Percentiles rank a stretch among this genome's conserved stretches.
phyloP scores from a whole-genome alignment of 768 basidiomycete species.

The Tulasnella sp. region DNA sequence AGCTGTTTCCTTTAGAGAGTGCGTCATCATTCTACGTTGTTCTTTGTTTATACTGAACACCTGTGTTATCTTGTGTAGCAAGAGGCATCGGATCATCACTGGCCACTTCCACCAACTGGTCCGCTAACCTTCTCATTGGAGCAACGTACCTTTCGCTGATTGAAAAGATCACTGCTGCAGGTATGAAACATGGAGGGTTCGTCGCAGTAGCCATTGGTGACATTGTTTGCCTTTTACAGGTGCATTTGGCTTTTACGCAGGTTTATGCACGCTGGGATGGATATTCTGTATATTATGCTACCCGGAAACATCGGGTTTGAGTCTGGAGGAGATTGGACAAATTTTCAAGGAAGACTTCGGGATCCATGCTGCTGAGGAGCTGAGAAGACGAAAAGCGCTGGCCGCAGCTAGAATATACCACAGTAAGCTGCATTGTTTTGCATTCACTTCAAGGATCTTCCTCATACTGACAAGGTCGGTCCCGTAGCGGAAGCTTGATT shows the following conservation, averaged over 20 bases:
- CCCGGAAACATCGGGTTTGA: slow-evolving; percentile 67
- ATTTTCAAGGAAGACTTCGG: slow-evolving; percentile 25
- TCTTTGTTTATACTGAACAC: neutral
- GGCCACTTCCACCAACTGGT: slow-evolving; percentile 68
- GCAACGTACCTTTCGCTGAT: slow-evolving; percentile 73
- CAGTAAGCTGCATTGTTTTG: no score
- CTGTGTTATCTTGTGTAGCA: slow-evolving; percentile 28
- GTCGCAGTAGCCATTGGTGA: neutral
- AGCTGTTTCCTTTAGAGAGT: slow-evolving; percentile 68
- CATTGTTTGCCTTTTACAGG: slow-evolving; percentile 21
- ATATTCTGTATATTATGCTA: slow-evolving; percentile 57
- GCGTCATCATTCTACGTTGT: slow-evolving; percentile 12
- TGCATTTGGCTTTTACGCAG: slow-evolving; percentile 66
- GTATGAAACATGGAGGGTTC: neutral
- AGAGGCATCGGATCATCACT: slow-evolving; percentile 67
- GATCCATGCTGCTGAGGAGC: slow-evolving; percentile 17
- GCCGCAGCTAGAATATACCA: no score
- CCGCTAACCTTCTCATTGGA: slow-evolving; percentile 58
- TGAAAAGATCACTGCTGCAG: slow-evolving; percentile 55
- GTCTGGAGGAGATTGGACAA: slow-evolving; percentile 44
- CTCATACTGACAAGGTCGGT: no score
- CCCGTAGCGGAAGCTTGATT: no score
- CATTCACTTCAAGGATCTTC: no score
- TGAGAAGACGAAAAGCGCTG: slow-evolving; percentile 18
- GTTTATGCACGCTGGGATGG: slow-evolving; percentile 48